Conservation (phyloP, 75 land plant genomes). For the Pinus tabuliformis region DNA sequence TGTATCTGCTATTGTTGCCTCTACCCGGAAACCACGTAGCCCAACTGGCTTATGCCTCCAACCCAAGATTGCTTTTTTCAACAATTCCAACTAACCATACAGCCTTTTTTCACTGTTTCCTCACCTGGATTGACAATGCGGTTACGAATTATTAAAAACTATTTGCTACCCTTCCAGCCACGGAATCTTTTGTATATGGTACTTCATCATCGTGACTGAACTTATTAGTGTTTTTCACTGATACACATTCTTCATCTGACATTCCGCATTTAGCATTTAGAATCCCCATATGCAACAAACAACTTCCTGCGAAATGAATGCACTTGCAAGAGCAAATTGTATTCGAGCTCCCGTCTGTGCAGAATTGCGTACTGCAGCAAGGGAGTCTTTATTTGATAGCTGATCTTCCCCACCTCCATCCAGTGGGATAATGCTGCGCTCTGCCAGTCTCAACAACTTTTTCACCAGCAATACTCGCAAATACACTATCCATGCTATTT, state of each 20-base stretch:
- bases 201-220: conserved; percentile 47
- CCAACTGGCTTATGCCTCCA: conserved; percentile 89
- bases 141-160: conserved; percentile 67
- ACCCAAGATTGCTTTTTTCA: conserved; percentile 79
- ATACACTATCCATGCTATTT: too few species aligned
- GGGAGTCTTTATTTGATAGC: too few species aligned
- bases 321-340: too few species aligned
- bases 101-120: conserved; percentile 67
- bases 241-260: conserved; percentile 15
- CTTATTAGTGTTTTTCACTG: conserved; percentile 37
- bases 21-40: conserved; percentile 75
- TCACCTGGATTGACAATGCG: conserved; percentile 78
- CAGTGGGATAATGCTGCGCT: too few species aligned
- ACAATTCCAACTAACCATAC: conserved; percentile 89
- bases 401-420: too few species aligned
- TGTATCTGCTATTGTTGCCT: conserved; percentile 7
- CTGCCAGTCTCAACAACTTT: too few species aligned
- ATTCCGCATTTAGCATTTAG: too few species aligned
- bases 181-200: conserved; percentile 73
- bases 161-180: conserved; percentile 81
- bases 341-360: too few species aligned
- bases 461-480: too few species aligned
- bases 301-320: too few species aligned
- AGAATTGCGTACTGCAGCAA: too few species aligned
- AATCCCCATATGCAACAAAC: too few species aligned